These are phyloP conservation scores for Immersiella caudata DNA, from an alignment of 495 filamentous ascomycete species.

Conservation along the genomic window DNA sequence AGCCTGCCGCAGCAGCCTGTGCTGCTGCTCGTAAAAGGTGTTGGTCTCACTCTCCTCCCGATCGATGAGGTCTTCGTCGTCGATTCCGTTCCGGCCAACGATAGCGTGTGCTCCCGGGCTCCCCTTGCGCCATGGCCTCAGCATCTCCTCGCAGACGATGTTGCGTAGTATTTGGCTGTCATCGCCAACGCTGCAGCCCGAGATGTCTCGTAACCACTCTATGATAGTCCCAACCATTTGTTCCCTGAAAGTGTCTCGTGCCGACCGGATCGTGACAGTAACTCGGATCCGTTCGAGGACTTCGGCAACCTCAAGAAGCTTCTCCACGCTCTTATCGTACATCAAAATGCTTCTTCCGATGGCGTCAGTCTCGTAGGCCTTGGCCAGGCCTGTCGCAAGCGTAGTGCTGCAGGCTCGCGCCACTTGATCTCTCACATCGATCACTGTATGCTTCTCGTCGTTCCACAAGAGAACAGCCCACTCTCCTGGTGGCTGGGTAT, in stretches of 20 bases:
- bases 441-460: constrained; percentile 95
- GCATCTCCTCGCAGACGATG: constrained; percentile 85
- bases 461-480: constrained; percentile 95
- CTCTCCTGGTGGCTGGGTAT: constrained; percentile 58
- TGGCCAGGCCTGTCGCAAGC: constrained; percentile 65
- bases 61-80: constrained; percentile 72
- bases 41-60: constrained; percentile 37
- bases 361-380: constrained; percentile 84
- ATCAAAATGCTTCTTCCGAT: constrained; percentile 82
- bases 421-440: constrained; percentile 88
- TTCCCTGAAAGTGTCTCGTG: constrained; percentile 92
- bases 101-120: constrained; percentile 82
- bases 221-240: constrained; percentile 98
- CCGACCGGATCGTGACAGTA: constrained; percentile 90
- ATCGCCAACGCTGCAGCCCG: constrained; percentile 81
- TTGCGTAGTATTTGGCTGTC: constrained; percentile 79
- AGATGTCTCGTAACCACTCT: constrained; percentile 92
- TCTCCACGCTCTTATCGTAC: constrained; percentile 69
- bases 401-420: constrained; percentile 81
- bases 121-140: constrained; percentile 81
- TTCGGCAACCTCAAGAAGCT: constrained; percentile 72
- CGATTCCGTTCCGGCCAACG: constrained; percentile 83
- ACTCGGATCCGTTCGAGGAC: constrained; percentile 95
- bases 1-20: constrained; percentile 36
- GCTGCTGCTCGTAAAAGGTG: constrained; percentile 37